Percentiles rank a stretch among this genome's conserved stretches.
Conservation (phyloP, 305 asterid species). For the Plantago rigida region DNA sequence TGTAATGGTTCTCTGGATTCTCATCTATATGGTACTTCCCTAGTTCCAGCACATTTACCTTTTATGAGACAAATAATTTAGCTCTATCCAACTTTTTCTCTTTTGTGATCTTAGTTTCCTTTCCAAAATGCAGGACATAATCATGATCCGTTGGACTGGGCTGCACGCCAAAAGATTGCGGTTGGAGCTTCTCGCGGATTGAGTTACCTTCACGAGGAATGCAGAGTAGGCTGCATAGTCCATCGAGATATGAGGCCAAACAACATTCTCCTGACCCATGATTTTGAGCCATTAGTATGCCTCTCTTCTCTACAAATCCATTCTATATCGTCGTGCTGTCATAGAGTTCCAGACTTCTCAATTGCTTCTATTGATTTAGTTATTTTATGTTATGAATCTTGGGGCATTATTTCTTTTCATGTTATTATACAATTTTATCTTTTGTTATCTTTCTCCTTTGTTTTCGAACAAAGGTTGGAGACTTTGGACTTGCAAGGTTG, state of each 20-base stretch:
- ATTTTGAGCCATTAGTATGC: slow-evolving; percentile 77
- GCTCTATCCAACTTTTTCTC: not conserved
- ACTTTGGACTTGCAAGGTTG: slow-evolving; percentile 78
- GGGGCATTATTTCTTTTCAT: not conserved
- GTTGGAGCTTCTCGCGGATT: slow-evolving; percentile 88
- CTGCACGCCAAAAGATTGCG: slow-evolving; percentile 63
- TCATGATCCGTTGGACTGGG: slow-evolving; percentile 50
- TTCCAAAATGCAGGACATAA: slow-evolving; percentile 38
- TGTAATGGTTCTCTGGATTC: slow-evolving; percentile 84
- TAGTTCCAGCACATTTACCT: slow-evolving; percentile 22
- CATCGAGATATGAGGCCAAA: slow-evolving; percentile 89
- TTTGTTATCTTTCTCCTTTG: slow-evolving; percentile 1
- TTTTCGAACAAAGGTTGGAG: slow-evolving; percentile 54
- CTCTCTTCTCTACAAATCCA: not conserved
- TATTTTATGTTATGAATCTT: too few relatives aligned
- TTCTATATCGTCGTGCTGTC: not conserved
- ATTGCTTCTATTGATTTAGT: too few relatives aligned
- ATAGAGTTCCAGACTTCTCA: not conserved
- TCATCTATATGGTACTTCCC: slow-evolving; percentile 77
- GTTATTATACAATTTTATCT: not conserved
- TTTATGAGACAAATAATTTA: not conserved
- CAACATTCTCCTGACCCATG: slow-evolving; percentile 90
- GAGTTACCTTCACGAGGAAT: slow-evolving; percentile 90
- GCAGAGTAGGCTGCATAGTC: slow-evolving; percentile 85
- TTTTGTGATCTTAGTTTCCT: not conserved